Base-by-base conservation (phyloP, 2,329 filamentous ascomycete species). In the Aspergillus sp. region DNA sequence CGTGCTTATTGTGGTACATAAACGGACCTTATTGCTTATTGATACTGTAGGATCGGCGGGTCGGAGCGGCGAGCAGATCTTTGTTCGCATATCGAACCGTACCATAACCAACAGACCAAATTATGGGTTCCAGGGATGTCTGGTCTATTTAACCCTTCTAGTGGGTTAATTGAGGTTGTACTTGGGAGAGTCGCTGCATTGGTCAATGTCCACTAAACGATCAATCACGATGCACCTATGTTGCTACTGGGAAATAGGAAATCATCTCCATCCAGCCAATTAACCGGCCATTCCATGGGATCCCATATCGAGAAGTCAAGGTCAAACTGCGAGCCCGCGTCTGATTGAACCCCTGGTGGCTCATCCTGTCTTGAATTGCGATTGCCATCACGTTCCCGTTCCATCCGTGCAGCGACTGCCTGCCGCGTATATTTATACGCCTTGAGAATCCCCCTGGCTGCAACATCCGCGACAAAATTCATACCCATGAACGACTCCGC, bases 381-480 rank as follows among this genome's bases (percentile, higher is more conserved):
- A n/a, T n/a, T 30, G 0, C 27, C 1, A 37, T n/a, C 13, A 8
- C 34, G 34, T 6, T 37, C 34, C 1, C 34, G 34, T n/a, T 37
- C 34, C 12, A 37, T 37, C n/a, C 34, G 12, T 1, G 34, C 34
- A 37, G 34, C 34, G 0, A 37, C 47, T 11, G 47, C 47, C 12
- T 37, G 47, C 8, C 33, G 33, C 9, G 24, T 37, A 37, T n/a
- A 3, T 22, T 19, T 19, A 37, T 50, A 33, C 20, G 50, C 50
- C n/a, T 33, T 52, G 5, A 52, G 13, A 9, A 52, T 52, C 6
- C 37, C 50, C 15, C 39, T 19, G 0, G 50, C 50, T 7, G 50
- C 50, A 27, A 52, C 50, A 52, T 52, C 50, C 2, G 50, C 50
- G 4, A 44, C 39, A 37, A 44, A 52, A 22, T 44, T 52, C 27